A percentile compares a stretch with the other conserved stretches of the same genome.
phyloP scores from a whole-genome alignment of 1,284 basidiomycete genomes.

The Lignosus rhinocerotis region DNA sequence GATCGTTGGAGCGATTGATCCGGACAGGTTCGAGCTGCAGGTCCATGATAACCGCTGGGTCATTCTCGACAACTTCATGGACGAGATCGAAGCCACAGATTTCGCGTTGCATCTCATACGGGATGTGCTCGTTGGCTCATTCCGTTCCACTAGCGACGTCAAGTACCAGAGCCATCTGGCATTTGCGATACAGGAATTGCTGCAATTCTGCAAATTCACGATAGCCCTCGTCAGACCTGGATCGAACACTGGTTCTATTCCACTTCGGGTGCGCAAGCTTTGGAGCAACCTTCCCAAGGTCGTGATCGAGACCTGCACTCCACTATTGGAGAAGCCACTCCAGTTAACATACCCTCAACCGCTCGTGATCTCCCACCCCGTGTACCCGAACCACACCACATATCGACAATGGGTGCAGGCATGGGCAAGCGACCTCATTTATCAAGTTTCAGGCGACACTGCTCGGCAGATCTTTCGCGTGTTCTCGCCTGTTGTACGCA shows the following conservation, averaged over 20 bases:
- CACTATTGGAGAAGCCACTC: constrained; percentile 82
- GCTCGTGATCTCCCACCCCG: constrained; percentile 56
- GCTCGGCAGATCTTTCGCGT: constrained; percentile 77
- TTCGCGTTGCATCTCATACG: constrained; percentile 89
- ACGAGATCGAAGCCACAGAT: constrained; percentile 75
- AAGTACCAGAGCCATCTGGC: constrained; percentile 90
- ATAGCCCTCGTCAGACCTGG: constrained; percentile 62
- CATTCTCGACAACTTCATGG: constrained; percentile 81
- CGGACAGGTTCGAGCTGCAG: constrained; percentile 84
- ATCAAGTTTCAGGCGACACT: constrained; percentile 53
- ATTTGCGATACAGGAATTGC: constrained; percentile 91
- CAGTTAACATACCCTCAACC: constrained; percentile 42
- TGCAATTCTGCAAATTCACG: constrained; percentile 88
- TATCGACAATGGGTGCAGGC: constrained; percentile 96
- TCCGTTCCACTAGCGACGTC: constrained; percentile 92
- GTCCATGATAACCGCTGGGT: constrained; percentile 67
- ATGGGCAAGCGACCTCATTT: constrained; percentile 89
- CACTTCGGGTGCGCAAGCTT: constrained; percentile 65
- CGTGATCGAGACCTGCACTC: constrained; percentile 86
- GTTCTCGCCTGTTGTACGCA: constrained; percentile 79
- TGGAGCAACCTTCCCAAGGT: constrained; percentile 85
- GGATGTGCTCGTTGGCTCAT: constrained; percentile 89
- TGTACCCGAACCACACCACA: constrained; percentile 76
- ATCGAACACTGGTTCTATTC: constrained; percentile 47
- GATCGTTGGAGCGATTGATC: constrained; percentile 93